Evolutionary conservation across 2,329 filamentous ascomycete species (phyloP), one percentile per base, ranked within the genome.

Genomic region (Zalaria sp.): DNA sequence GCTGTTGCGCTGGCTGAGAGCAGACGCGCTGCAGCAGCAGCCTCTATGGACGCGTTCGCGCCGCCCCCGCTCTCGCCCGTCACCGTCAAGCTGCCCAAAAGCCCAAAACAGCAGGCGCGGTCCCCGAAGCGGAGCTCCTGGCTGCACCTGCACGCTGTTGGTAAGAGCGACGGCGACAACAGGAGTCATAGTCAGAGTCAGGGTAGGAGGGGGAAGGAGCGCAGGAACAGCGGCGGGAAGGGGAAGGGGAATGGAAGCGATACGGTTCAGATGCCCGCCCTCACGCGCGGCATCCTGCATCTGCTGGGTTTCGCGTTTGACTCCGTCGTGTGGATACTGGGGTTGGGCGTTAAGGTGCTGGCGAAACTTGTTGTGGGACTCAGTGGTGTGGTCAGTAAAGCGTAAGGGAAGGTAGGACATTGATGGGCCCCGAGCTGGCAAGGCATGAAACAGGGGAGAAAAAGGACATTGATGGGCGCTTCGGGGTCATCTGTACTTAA

Each of bases 1-100:
- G 61, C 64, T 10, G 62, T 68, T 34, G 65, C 65, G 1, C 58
- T 67, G 1, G 61, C 65, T 8, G 67, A 70, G 53, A 58, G 60
- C 10, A 46, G 26, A 46, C 47, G 11, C 35, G 49, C 2, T 27
- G 48, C 7, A 8, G 34, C 41, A 35, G 29, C 35, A 35, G 39
- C 41, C 42, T 38, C 38, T 35, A 28, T 40, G 25, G 32, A 40
- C 34, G 27, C 38, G n/a, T 36, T 36, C 38, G 46, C 44, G n/a
- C 39, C 38, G 3, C 38, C 44, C 5, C 44, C 47, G 25, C 43
- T 39, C 5, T 9, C 5, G 10, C n/a, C 10, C n/a, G 27, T n/a
- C 27, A 37, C 28, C 35, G 11, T 43, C 39, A 41, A 46, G 38
- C 38, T 37, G 27, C 34, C 11, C n/a, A 18, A 18, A 3, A 34